A percentile compares a stretch with the other conserved stretches of the same genome.
These are phyloP conservation scores for Canavalia gladiata DNA, from an alignment of 306 rosid species.

Conservation along the genomic window DNA sequence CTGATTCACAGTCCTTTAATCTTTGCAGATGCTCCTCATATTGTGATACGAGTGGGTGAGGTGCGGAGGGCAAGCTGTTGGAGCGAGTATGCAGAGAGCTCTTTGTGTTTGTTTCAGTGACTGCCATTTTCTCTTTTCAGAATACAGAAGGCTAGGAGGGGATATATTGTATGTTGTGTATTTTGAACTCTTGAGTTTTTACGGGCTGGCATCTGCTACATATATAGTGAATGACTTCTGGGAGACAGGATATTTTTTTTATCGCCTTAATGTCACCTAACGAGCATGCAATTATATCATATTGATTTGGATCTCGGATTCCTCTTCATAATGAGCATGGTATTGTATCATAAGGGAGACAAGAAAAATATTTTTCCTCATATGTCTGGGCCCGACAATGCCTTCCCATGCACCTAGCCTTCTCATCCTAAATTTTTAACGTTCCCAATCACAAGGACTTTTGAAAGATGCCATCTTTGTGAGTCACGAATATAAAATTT, in stretches of 20 bases:
- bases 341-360: conserved; percentile 15
- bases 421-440: background rate
- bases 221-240: conserved; percentile 22
- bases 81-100: conserved; percentile 36
- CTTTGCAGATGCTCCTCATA: conserved; percentile 35
- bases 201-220: background rate
- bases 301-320: conserved; percentile 37
- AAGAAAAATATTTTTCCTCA: conserved; percentile 7
- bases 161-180: background rate
- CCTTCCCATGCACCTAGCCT: conserved; percentile 23
- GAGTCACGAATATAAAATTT: conserved; percentile 10
- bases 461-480: background rate
- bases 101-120: conserved; percentile 18
- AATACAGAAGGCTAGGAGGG: background rate
- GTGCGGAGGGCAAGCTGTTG: conserved; percentile 46
- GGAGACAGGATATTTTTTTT: conserved; percentile 13
- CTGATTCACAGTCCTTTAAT: conserved; percentile 21
- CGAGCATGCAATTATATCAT: background rate
- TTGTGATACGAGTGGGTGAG: conserved; percentile 35
- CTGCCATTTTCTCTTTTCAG: conserved; percentile 41
- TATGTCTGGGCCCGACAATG: conserved; percentile 36
- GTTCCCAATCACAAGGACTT: background rate
- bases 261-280: background rate
- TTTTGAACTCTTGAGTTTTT: conserved; percentile 3
- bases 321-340: conserved; percentile 28